phyloP scores from a whole-genome alignment of 768 basidiomycete genomes.

The Tylopilus felleus region DNA sequence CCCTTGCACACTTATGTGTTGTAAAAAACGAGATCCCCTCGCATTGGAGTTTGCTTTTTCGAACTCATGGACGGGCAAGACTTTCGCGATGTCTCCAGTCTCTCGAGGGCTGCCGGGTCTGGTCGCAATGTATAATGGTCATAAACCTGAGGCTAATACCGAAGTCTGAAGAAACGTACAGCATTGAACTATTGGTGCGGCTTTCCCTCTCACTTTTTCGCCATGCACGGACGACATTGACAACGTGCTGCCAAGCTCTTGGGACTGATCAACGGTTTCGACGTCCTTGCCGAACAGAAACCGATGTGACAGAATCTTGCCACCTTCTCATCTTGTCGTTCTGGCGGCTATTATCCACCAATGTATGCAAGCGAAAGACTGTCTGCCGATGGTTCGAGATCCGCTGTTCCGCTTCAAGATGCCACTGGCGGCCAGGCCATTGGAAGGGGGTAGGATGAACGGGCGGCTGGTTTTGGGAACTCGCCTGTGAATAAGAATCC shows the following conservation, averaged over 20 bases:
- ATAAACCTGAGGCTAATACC: too few species aligned
- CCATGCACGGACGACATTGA: too few species aligned
- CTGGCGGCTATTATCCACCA: background rate
- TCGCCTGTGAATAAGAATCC: background rate
- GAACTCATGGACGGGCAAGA: too few species aligned
- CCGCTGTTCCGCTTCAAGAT: background rate
- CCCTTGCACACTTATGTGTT: background rate
- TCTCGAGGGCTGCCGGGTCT: background rate
- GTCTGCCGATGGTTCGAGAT: background rate
- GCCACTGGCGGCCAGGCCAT: too few species aligned
- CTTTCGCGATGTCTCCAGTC: background rate
- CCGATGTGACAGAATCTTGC: background rate
- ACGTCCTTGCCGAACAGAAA: background rate
- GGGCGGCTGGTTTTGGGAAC: background rate
- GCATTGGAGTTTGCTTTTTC: background rate
- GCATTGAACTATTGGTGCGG: background rate
- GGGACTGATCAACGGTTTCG: background rate
- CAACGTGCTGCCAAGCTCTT: background rate
- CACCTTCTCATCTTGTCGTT: background rate
- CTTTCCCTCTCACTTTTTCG: background rate
- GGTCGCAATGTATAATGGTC: background rate
- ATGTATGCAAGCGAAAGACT: too few species aligned
- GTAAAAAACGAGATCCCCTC: background rate
- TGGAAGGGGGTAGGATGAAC: background rate
- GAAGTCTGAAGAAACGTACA: too few species aligned